Base-by-base conservation (phyloP, 805 yeast genomes). In the Ogataea nonfermentans region DNA sequence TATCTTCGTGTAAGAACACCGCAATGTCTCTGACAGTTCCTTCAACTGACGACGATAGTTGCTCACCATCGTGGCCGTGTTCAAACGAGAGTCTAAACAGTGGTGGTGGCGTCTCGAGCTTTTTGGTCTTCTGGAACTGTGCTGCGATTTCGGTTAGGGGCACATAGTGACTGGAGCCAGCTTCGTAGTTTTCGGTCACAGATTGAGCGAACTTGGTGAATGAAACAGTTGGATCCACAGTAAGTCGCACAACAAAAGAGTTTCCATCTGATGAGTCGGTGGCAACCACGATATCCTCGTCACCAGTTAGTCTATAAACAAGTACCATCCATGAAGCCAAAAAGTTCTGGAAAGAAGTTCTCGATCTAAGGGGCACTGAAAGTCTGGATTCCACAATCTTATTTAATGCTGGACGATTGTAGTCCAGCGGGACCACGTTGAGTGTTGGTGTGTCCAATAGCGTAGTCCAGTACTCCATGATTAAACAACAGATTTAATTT, bases 201-300 rank as follows among this genome's bases (percentile, higher is more conserved):
- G 69, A 63, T 5, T 63, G 59, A 28, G 73, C 62, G 37, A 90
- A 65, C 27, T 79, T 76, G 1, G 51, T 43, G 51, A 89, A 85
- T 1, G 79, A 56, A 56, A 68, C 57, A 7, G 67, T 62, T 24
- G 85, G 78, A 36, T 76, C 73, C 44, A 88, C 66, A 24, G 67
- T 67, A 31, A 84, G 66, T 54, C 96, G 73, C 19, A 87, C 58
- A 12, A 86, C 79, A 48, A 80, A 75, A 19, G 78, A 78, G 36
- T 67, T 64, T 28, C 65, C 54, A 5, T 62, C 61, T 3, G 63
- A 51, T 17, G 73, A 61, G 50, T 82, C 79, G 0, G 89, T 79
- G n/a, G 90, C 89, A 45, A 91, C 66, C n/a, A 84, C 81, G 35
- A 93, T 81, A 54, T 91, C 97, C 49, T 91, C 97, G 59, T 91